Evolutionary conservation across 306 rosid genomes (phyloP).

Genomic region (Prinsepia uniflora): DNA sequence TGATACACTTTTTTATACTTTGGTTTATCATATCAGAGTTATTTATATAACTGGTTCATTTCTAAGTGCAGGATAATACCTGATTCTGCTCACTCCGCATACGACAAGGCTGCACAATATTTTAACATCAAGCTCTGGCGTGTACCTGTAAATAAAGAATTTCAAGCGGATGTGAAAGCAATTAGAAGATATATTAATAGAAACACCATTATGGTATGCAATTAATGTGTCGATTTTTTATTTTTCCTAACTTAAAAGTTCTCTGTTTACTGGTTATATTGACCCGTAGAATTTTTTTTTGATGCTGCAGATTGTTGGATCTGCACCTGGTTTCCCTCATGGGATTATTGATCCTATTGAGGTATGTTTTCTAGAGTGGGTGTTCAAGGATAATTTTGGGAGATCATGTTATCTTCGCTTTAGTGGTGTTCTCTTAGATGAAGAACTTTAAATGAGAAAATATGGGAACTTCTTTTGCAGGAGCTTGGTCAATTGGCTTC

Average conservation of each 20-base stretch:
- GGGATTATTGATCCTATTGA: slow-evolving; percentile 91
- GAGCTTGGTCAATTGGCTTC: slow-evolving; percentile 90
- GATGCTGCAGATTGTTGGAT: slow-evolving; percentile 82
- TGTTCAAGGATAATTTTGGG: background rate
- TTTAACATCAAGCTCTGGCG: slow-evolving; percentile 93
- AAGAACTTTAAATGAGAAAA: slow-evolving; percentile 7
- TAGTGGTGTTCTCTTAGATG: background rate
- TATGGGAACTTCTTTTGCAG: slow-evolving; percentile 43
- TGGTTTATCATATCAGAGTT: slow-evolving; percentile 16
- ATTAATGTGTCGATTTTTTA: background rate
- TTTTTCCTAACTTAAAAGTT: slow-evolving; percentile 20
- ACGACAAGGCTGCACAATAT: slow-evolving; percentile 97
- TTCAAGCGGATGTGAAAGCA: slow-evolving; percentile 75
- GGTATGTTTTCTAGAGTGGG: slow-evolving; percentile 31
- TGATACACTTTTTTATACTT: background rate
- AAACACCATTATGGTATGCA: slow-evolving; percentile 77
- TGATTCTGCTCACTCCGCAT: slow-evolving; percentile 90
- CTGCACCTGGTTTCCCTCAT: slow-evolving; percentile 98
- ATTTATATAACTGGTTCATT: slow-evolving; percentile 22
- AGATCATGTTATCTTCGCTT: slow-evolving; percentile 2
- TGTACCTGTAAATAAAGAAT: slow-evolving; percentile 65
- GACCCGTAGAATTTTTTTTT: slow-evolving; percentile 22
- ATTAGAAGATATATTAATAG: slow-evolving; percentile 59
- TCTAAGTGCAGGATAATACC: slow-evolving; percentile 70
- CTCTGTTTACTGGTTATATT: slow-evolving; percentile 29